Evolutionary conservation across 768 basidiomycete genomes (phyloP).

Genomic region (Macrolepiota fuliginosa): DNA sequence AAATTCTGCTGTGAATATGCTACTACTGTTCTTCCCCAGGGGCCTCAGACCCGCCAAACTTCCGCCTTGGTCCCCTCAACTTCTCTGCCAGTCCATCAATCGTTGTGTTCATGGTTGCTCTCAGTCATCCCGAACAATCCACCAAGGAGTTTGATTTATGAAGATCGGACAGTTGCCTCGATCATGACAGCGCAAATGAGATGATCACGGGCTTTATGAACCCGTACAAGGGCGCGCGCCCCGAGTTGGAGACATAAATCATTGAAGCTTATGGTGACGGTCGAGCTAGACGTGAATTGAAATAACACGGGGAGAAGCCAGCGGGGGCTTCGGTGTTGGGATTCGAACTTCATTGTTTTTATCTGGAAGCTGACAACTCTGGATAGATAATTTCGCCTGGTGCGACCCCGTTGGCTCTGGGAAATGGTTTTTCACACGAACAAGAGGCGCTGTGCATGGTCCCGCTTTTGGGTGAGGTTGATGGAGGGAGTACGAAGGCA

Average conservation of each 20-base stretch:
- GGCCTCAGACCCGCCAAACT: background rate
- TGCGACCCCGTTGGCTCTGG: background rate
- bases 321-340: background rate
- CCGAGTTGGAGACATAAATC: background rate
- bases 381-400: background rate
- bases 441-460: background rate
- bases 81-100: background rate
- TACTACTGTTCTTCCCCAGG: background rate
- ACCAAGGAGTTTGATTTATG: background rate
- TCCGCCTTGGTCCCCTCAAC: background rate
- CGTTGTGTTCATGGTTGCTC: background rate
- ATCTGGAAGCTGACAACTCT: no score
- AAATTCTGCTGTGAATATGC: constrained; percentile 3
- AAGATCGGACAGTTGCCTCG: background rate
- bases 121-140: background rate
- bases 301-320: constrained; percentile 5
- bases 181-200: background rate
- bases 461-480: background rate
- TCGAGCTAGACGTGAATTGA: background rate
- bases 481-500: no score
- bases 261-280: background rate
- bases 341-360: background rate
- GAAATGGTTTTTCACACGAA: background rate
- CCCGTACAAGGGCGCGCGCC: background rate
- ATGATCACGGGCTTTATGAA: background rate